Evolutionary conservation across 1,284 basidiomycete species (phyloP), one percentile per base, ranked within the genome.

Genomic region (Abortiporus biennis): DNA sequence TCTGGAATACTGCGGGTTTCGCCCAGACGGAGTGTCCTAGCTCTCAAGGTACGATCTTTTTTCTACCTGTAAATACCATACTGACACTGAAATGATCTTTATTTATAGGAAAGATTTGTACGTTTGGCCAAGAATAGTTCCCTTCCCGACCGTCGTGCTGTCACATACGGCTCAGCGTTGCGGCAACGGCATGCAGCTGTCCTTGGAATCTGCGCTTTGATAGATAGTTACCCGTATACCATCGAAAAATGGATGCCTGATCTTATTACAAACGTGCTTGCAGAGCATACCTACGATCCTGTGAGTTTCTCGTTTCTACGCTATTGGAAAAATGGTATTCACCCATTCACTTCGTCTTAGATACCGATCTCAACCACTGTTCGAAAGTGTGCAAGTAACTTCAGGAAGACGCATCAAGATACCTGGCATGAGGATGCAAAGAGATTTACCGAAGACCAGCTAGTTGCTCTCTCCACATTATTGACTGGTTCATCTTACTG

Each of bases 181-280:
- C 71, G 85, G 21, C 77, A 78, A 51, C 75, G 86, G 12, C 89
- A 91, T 59, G 80, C 80, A 29, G 86, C 85, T 1, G 85, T 91
- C 47, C 66, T 91, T 17, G 87, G 88, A 15, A 78, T 88, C 30
- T 83, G 81, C 47, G 86, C 88, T 1, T 67, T 91, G 22, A 72
- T 92, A 9, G 82, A 85, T 43, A 87, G 85, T 36, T 90, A 85
- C 56, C 88, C 88, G 0, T 91, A 91, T 61, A 88, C 87, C 0
- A 81, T 92, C 24, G 88, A 90, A 48, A 79, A 78, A 47, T 92
- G 88, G 86, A 83, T 89, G 76, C 88, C 88, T 0, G 75, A 78
- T 31, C 67, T 90, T 40, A 65, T 85, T 46, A 80, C 82, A 38
- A 76, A 71, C 47, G 72, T 85, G 17, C 66, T 91, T 38, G 82